Base-by-base conservation (phyloP, 164 flowering plant genomes). In the Sedum album region DNA sequence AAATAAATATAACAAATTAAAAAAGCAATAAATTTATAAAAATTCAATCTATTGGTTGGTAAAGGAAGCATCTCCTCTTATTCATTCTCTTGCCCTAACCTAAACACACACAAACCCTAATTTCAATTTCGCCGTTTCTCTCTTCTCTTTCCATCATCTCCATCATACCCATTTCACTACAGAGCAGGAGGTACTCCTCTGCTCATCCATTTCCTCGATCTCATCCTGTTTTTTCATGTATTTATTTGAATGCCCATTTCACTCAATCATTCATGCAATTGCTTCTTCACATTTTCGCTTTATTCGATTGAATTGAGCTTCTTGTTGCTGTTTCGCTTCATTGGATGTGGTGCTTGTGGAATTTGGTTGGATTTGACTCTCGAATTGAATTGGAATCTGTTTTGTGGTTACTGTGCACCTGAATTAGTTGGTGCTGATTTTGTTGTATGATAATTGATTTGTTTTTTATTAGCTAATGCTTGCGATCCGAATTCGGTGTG, bases 91-190 rank as follows among this genome's bases (percentile, higher is more conserved):
- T 49, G 31, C 61, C 65, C 62, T 49, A 23, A 25, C n/a, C n/a
- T n/a, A n/a, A n/a, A n/a, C n/a, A 35, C 38, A 36, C 42, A 30
- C 66, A 73, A 74, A 74, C 76, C 76, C 76, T 74, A 74, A 67
- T 70, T 70, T 23, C 33, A 39, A 55, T 3, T 26, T 57, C 60
- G 20, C 53, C 66, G 63, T 60, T 2, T 64, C 41, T 48, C 41
- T 31, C 67, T 66, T 65, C 41, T n/a, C n/a, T n/a, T n/a, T n/a
- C n/a, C n/a, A n/a, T n/a, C n/a, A n/a, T n/a, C n/a, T n/a, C n/a
- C n/a, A n/a, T n/a, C n/a, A n/a, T n/a, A n/a, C n/a, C 26, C 53
- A 17, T 61, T 60, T 28, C 20, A 4, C 35, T 11, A 26, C 17
- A 30, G 36, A 23, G 4, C 51, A 46, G 51, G 51, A 46, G 51